Percentiles rank a stretch among this genome's conserved stretches.
Evolutionary conservation across 2,329 filamentous ascomycete species (phyloP).

Genomic region (Trichoderma oligosporum): DNA sequence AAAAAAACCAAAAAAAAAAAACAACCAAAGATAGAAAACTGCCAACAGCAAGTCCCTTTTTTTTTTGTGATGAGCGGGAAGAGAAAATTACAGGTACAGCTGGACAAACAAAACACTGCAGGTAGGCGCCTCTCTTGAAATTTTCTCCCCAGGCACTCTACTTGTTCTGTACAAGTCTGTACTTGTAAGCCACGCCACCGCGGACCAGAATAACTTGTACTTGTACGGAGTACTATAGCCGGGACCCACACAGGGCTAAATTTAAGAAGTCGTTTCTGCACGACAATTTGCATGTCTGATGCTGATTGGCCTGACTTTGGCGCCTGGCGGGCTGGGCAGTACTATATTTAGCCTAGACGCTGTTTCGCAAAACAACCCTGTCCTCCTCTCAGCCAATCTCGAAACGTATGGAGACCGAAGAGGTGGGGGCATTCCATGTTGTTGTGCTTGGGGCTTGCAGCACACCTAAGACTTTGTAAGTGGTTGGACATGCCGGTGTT

Average conservation of each 20-base stretch:
- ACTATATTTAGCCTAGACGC: conserved; percentile 34
- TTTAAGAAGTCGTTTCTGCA: conserved; percentile 19
- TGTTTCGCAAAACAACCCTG: conserved; percentile 20
- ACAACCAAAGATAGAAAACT: not conserved
- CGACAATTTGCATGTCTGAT: conserved; percentile 26
- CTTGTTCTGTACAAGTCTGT: no score
- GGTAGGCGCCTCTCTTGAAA: conserved; percentile 7
- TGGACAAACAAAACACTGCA: not conserved
- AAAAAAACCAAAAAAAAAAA: not conserved
- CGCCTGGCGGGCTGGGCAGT: conserved; percentile 30
- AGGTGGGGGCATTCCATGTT: conserved; percentile 13
- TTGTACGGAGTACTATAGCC: no score
- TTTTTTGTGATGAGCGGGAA: not conserved
- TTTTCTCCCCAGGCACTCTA: not conserved
- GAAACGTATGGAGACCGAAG: conserved; percentile 18
- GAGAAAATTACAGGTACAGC: not conserved
- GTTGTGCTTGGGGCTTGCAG: not conserved
- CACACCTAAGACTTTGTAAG: conserved; percentile 3
- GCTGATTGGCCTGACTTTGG: conserved; percentile 33
- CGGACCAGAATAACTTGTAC: no score
- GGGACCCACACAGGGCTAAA: conserved; percentile 19
- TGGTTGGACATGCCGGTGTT: conserved; percentile 9
- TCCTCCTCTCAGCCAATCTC: conserved; percentile 20
- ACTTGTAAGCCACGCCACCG: no score
- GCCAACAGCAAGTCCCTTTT: no score